A percentile compares a stretch with the other conserved stretches of the same genome.
phyloP scores from a whole-genome alignment of 2,329 filamentous ascomycete genomes.

The Trichoderma cornu-damae region DNA sequence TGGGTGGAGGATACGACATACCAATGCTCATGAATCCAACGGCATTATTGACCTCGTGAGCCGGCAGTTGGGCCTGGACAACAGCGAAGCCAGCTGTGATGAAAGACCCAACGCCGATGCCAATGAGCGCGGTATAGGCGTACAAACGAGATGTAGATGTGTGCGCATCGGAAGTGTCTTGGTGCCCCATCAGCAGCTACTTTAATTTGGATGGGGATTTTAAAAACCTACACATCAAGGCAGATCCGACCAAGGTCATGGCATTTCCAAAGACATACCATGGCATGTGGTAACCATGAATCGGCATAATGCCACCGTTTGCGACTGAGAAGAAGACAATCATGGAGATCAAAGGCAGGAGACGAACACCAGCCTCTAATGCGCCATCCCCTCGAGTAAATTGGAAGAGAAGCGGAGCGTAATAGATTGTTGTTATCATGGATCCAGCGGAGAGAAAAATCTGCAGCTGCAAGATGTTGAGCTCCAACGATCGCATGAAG shows the following conservation, averaged over 20 bases:
- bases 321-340: neutral
- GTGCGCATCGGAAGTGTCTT: neutral
- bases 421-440: conserved; percentile 35
- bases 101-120: conserved; percentile 35
- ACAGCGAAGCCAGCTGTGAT: conserved; percentile 32
- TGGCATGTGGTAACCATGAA: neutral
- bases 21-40: conserved; percentile 34
- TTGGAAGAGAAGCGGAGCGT: conserved; percentile 47
- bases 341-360: conserved; percentile 38
- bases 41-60: conserved; percentile 27
- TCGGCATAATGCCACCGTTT: neutral
- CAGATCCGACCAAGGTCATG: neutral
- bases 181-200: neutral
- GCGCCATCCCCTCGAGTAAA: conserved; percentile 40
- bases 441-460: neutral
- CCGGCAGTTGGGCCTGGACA: conserved; percentile 22
- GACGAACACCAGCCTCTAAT: conserved; percentile 36
- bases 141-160: conserved; percentile 27
- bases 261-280: neutral
- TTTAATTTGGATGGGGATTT: neutral
- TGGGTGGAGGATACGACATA: neutral
- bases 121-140: conserved; percentile 37
- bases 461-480: conserved; percentile 16
- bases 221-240: neutral
- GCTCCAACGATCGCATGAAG: conserved; percentile 23